These are phyloP conservation scores for Aotearoamyces nothofagi DNA, from an alignment of 2,329 filamentous ascomycete species.

Conservation along the genomic window DNA sequence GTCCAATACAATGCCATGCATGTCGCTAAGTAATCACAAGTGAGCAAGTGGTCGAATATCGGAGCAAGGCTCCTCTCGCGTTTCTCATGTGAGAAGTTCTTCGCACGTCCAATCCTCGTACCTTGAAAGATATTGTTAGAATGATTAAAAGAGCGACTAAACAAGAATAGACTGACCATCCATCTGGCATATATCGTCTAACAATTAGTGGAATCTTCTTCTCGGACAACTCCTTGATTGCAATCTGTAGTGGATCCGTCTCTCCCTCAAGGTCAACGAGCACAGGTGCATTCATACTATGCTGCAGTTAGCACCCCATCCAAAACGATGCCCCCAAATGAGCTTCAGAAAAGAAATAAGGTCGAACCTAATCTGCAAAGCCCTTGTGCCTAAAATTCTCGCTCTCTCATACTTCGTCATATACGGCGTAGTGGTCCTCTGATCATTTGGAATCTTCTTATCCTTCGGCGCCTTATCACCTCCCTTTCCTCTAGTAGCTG, in stretches of 20 bases:
- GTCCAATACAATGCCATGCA: no score
- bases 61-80: no score
- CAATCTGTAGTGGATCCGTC: slow-evolving; percentile 94
- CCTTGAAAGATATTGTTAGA: slow-evolving; percentile 6
- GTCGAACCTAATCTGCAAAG: slow-evolving; percentile 81
- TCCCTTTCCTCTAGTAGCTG: slow-evolving; percentile 36
- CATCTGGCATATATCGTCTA: slow-evolving; percentile 88
- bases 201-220: slow-evolving; percentile 98
- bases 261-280: slow-evolving; percentile 94
- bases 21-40: no score
- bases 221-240: slow-evolving; percentile 90
- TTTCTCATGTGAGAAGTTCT: slow-evolving; percentile 78
- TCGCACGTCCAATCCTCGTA: slow-evolving; percentile 99
- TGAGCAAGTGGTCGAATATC: no score
- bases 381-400: slow-evolving; percentile 81
- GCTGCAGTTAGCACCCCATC: slow-evolving; percentile 1
- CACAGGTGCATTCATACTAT: slow-evolving; percentile 91
- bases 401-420: slow-evolving; percentile 99
- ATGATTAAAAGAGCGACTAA: neutral
- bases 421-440: slow-evolving; percentile 87
- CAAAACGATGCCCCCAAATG: no score
- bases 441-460: slow-evolving; percentile 81
- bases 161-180: slow-evolving; percentile 51
- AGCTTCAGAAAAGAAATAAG: neutral
- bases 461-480: slow-evolving; percentile 46